Base-by-base conservation (phyloP, 106 monocot genomes). In the Vanilla planifolia region DNA sequence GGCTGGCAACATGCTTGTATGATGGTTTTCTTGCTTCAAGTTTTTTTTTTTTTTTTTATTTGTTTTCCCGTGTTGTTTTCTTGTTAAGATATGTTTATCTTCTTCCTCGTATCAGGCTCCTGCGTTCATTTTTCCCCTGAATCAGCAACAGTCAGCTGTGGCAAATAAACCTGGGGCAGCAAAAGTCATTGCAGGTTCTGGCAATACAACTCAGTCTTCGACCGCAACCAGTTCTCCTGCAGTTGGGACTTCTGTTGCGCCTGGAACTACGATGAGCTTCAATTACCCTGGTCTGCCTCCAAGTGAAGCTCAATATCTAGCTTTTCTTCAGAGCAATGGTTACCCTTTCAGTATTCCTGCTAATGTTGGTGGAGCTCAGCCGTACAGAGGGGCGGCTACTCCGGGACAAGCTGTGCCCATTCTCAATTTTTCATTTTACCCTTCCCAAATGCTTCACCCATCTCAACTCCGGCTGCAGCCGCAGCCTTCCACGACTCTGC, bases 271-370 rank as follows among this genome's bases (percentile, higher is more conserved):
- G 0, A 39, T 90, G 72, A 91, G 65, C 42, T 77, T 96, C 65
- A 90, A 81, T 70, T 96, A 84, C 65, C 59, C 80, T 1, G 76
- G 83, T 26, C 50, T 96, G 64, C 77, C 73, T 16, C 65, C 71
- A 1, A 67, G 41, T 24, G 98, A 98, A 22, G 84, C 91, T 40
- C 98, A 81, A 50, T 82, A 86, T 50, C 62, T 88, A 2, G 81
- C 88, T 20, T 77, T 98, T 16, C 72, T 98, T 3, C 96, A 98
- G 74, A 98, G 80, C 71, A 79, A 70, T 70, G 79, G 57, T 2
- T 98, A 92, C 68, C 73, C 91, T 15, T 92, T 85, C 33, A 79
- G 81, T 24, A 76, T 98, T 24, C 77, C 98, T n/a, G 69, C 76
- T 10, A 71, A 82, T 55, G 77, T 78, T 33, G 84, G 78, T 16